Conservation (phyloP, 177 flowering plant genomes). For the Telopea speciosissima region DNA sequence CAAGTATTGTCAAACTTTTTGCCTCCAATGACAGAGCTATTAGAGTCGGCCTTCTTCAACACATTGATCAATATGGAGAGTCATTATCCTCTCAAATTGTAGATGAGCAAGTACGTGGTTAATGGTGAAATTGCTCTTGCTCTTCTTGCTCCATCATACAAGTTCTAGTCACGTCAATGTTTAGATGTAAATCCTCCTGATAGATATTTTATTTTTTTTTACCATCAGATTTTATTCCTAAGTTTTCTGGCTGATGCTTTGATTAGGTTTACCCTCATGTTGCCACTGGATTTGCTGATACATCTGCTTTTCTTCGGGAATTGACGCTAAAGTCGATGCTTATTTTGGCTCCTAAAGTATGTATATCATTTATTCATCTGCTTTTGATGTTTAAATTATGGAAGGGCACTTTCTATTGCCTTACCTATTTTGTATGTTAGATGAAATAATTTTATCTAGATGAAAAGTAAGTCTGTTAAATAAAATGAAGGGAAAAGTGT, state of each 20-base stretch:
- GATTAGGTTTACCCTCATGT: slow-evolving; percentile 88
- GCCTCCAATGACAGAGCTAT: slow-evolving; percentile 87
- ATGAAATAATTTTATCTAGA: too few relatives aligned
- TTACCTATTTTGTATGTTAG: neutral
- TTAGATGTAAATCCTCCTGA: slow-evolving; percentile 2
- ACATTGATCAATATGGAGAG: slow-evolving; percentile 93
- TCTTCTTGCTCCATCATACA: neutral
- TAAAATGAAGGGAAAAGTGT: too few relatives aligned
- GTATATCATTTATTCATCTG: slow-evolving; percentile 2
- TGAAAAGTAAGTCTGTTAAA: too few relatives aligned
- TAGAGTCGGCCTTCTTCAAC: slow-evolving; percentile 83
- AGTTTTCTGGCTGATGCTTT: slow-evolving; percentile 18
- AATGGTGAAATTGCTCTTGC: neutral
- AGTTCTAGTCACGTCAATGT: neutral
- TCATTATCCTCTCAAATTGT: slow-evolving; percentile 82
- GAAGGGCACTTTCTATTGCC: neutral
- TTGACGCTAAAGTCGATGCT: slow-evolving; percentile 99
- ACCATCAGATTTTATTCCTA: slow-evolving; percentile 8
- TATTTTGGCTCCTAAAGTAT: slow-evolving; percentile 93
- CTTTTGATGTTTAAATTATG: too few relatives aligned
- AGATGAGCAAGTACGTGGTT: slow-evolving; percentile 83
- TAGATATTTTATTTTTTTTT: slow-evolving; percentile 1
- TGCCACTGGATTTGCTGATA: slow-evolving; percentile 88
- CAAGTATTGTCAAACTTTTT: slow-evolving; percentile 88
- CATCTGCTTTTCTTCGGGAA: slow-evolving; percentile 92